These are phyloP conservation scores for Rhodotorula sp. DNA, from an alignment of 1,284 basidiomycete species.

Conservation along the genomic window DNA sequence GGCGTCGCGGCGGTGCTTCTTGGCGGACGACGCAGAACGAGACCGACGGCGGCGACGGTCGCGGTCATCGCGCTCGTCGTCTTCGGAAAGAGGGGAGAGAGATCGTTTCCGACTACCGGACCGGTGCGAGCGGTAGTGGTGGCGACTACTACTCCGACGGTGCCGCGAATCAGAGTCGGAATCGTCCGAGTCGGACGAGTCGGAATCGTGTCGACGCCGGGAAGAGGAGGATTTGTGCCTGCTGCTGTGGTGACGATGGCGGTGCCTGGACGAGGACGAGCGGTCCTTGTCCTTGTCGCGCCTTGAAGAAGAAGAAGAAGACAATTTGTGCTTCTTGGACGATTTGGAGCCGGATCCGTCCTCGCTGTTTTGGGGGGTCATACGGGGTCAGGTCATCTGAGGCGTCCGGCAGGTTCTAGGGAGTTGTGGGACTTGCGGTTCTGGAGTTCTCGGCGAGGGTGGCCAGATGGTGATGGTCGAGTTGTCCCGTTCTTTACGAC, in stretches of 20 bases:
- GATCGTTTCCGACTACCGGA: conserved; percentile 48
- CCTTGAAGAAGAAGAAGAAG: conserved; percentile 17
- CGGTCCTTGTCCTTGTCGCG: conserved; percentile 9
- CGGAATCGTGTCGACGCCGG: conserved; percentile 50
- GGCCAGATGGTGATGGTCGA: conserved; percentile 76
- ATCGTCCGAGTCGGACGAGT: conserved; percentile 55
- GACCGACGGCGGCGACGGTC: conserved; percentile 14
- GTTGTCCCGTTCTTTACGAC: conserved; percentile 67
- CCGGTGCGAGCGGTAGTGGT: conserved; percentile 12
- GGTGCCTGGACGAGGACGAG: conserved; percentile 19
- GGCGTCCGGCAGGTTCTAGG: too few species aligned
- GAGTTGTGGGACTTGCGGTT: conserved; percentile 43
- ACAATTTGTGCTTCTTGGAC: conserved; percentile 27
- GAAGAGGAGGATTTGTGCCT: conserved; percentile 47
- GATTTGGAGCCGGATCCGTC: conserved; percentile 5
- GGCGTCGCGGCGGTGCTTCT: background rate
- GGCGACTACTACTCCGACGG: background rate
- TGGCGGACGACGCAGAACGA: background rate
- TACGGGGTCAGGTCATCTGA: background rate
- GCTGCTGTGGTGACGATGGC: conserved; percentile 45
- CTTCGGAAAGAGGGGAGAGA: conserved; percentile 15
- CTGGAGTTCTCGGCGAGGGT: conserved; percentile 67
- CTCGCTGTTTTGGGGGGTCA: conserved; percentile 26
- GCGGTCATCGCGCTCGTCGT: conserved; percentile 16
- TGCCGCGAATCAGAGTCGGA: conserved; percentile 47